phyloP scores from a whole-genome alignment of 495 filamentous ascomycete species.

The Annulohypoxylon maeteangense region DNA sequence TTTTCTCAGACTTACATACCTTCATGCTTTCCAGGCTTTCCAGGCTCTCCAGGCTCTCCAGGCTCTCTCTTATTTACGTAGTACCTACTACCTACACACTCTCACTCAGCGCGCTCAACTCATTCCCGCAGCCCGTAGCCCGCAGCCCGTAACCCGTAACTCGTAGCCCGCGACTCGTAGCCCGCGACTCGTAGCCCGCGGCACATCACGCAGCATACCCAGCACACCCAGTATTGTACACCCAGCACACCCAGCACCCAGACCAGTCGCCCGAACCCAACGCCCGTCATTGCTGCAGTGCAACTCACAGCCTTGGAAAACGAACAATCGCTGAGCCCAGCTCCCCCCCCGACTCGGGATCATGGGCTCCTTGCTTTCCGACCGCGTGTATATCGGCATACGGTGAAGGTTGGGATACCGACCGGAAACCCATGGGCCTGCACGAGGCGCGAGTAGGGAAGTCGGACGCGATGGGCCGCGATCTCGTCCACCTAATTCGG shows the following conservation, averaged over 20 bases:
- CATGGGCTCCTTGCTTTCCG: constrained; percentile 42
- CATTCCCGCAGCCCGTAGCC: background rate
- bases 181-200: no score
- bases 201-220: no score
- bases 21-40: background rate
- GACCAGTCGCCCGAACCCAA: background rate
- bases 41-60: background rate
- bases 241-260: no score
- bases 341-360: constrained; percentile 39
- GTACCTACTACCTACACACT: background rate
- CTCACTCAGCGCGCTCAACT: constrained; percentile 10
- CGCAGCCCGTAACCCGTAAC: background rate
- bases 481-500: constrained; percentile 34
- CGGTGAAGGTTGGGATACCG: constrained; percentile 35
- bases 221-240: no score
- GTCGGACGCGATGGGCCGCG: constrained; percentile 35
- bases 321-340: constrained; percentile 19
- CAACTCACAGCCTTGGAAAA: constrained; percentile 14
- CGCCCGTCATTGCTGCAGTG: constrained; percentile 14
- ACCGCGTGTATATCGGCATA: constrained; percentile 37
- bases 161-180: no score
- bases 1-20: constrained; percentile 19
- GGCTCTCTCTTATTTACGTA: background rate
- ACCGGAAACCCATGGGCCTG: constrained; percentile 31
- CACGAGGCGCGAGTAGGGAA: constrained; percentile 26